These are phyloP conservation scores for Acacia crassicarpa DNA, from an alignment of 306 rosid species.

Conservation along the genomic window DNA sequence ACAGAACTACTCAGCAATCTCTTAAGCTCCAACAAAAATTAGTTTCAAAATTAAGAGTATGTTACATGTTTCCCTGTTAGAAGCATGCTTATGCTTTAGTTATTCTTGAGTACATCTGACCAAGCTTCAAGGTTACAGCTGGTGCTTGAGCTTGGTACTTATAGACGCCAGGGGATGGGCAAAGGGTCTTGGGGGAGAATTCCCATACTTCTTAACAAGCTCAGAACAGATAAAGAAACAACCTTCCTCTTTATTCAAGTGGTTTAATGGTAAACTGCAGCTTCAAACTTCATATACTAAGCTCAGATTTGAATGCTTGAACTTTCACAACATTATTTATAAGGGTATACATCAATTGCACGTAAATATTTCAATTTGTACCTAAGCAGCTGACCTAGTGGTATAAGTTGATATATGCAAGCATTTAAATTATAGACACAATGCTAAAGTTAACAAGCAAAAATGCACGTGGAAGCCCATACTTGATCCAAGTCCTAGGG, in stretches of 20 bases:
- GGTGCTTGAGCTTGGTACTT: constrained; percentile 3
- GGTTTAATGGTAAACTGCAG: neutral
- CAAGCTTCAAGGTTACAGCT: constrained; percentile 11
- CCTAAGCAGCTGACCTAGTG: neutral
- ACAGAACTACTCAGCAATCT: constrained; percentile 1
- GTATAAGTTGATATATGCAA: neutral
- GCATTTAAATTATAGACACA: neutral
- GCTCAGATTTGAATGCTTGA: neutral
- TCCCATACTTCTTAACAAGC: neutral
- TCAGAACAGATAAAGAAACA: neutral
- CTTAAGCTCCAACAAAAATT: neutral
- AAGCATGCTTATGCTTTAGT: constrained; percentile 20
- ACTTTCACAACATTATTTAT: constrained; percentile 6
- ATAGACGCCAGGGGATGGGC: neutral
- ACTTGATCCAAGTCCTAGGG: neutral
- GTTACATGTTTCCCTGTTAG: constrained; percentile 1
- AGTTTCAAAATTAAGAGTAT: constrained; percentile 18
- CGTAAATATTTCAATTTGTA: neutral
- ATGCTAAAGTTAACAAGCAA: neutral
- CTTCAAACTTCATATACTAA: neutral
- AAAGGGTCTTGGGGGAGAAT: constrained; percentile 1
- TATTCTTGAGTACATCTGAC: constrained; percentile 22
- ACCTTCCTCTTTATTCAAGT: constrained; percentile 7
- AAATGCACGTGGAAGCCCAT: neutral
- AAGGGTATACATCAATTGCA: neutral